Percentiles rank a stretch among this genome's conserved stretches.
Evolutionary conservation across 2,329 filamentous ascomycete species (phyloP).

Genomic region (Magnaporthales sp.): DNA sequence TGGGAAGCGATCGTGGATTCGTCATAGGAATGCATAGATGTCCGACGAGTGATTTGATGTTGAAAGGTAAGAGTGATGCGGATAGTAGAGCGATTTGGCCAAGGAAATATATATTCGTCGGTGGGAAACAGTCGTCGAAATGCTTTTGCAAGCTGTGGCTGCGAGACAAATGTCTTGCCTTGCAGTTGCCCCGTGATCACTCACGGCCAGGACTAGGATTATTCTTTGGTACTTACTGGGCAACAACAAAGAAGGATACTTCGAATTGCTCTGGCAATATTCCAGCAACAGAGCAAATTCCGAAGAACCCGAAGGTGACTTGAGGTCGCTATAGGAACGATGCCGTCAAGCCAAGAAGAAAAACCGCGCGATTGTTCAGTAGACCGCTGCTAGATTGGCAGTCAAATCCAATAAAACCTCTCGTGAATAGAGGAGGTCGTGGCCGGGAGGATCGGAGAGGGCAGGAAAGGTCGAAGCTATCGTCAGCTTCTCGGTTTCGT

Average conservation of each 20-base stretch:
- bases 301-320: not conserved
- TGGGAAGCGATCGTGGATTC: not conserved
- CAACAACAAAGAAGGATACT: constrained; percentile 8
- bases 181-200: constrained; percentile 1
- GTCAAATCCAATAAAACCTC: not conserved
- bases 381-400: not conserved
- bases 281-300: constrained; percentile 19
- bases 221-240: constrained; percentile 8
- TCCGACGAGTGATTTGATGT: not conserved
- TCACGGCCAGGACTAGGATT: not conserved
- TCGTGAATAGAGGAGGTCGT: not conserved
- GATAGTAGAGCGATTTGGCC: not conserved
- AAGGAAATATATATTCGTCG: not conserved
- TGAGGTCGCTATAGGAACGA: not conserved
- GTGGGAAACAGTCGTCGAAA: not conserved
- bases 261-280: constrained; percentile 20
- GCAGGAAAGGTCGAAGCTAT: not conserved
- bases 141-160: not conserved
- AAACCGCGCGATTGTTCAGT: not conserved
- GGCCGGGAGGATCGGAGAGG: not conserved
- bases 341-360: not conserved
- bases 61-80: not conserved
- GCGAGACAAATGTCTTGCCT: constrained; percentile 2
- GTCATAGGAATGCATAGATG: not conserved
- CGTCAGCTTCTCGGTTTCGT: not conserved